Evolutionary conservation across 2,329 filamentous ascomycete genomes (phyloP).

Genomic region (Fusarium nurragi): DNA sequence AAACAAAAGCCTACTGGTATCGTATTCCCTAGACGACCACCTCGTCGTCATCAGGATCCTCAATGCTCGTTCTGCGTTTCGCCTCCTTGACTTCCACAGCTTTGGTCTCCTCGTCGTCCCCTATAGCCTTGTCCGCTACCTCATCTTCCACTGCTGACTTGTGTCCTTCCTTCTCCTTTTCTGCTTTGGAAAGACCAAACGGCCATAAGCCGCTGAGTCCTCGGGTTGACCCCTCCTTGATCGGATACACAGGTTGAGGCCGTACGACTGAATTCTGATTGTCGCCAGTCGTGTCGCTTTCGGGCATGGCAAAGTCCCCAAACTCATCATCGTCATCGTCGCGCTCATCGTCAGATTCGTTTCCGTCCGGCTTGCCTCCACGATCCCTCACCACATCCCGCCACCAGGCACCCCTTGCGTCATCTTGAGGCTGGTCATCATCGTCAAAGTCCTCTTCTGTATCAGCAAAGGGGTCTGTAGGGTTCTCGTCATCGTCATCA

Average conservation of each 20-base stretch:
- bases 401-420: slow-evolving; percentile 59
- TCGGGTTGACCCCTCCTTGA: slow-evolving; percentile 50
- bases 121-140: slow-evolving; percentile 40
- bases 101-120: slow-evolving; percentile 46
- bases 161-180: slow-evolving; percentile 44
- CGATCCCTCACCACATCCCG: slow-evolving; percentile 51
- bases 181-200: slow-evolving; percentile 58
- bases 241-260: slow-evolving; percentile 64
- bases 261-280: slow-evolving; percentile 61
- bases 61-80: slow-evolving; percentile 64
- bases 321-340: slow-evolving; percentile 70
- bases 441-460: slow-evolving; percentile 64
- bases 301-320: slow-evolving; percentile 74
- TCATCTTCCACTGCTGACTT: slow-evolving; percentile 38
- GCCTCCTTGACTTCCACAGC: slow-evolving; percentile 65
- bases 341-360: slow-evolving; percentile 61
- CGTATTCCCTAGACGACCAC: slow-evolving; percentile 50
- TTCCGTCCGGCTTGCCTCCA: slow-evolving; percentile 57
- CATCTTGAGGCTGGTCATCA: slow-evolving; percentile 50
- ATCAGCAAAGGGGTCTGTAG: slow-evolving; percentile 58
- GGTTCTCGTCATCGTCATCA: slow-evolving; percentile 54
- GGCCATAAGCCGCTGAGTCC: slow-evolving; percentile 67
- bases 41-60: slow-evolving; percentile 66
- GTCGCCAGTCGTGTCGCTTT: slow-evolving; percentile 53
- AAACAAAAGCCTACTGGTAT: slow-evolving; percentile 32